phyloP scores from a whole-genome alignment of 176 grass and related monocot species.

The Cymbopogon citratus region DNA sequence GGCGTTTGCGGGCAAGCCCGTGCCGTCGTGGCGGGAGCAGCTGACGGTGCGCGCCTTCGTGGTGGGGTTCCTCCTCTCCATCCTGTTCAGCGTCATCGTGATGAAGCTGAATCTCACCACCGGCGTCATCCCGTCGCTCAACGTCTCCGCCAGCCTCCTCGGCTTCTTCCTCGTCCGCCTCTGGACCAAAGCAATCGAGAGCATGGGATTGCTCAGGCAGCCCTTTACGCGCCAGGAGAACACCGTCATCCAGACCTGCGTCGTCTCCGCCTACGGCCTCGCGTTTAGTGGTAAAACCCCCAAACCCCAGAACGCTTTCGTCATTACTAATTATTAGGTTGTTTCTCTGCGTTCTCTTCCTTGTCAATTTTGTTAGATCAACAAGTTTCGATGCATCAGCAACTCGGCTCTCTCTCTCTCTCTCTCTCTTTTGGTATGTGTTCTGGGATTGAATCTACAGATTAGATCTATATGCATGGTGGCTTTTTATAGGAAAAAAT shows the following conservation, averaged over 20 bases:
- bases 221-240: constrained; percentile 96
- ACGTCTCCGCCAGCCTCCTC: constrained; percentile 77
- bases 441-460: not conserved
- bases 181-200: constrained; percentile 48
- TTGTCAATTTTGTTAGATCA: not conserved
- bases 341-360: not conserved
- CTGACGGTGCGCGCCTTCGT: constrained; percentile 66
- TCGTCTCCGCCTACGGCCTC: constrained; percentile 55
- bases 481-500: not conserved
- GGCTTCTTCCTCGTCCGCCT: constrained; percentile 74
- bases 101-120: constrained; percentile 95
- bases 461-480: constrained; percentile 4
- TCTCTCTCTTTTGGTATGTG: too few species aligned
- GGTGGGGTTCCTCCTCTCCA: constrained; percentile 55
- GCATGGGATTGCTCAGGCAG: constrained; percentile 26
- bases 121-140: constrained; percentile 78
- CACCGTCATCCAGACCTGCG: constrained; percentile 87
- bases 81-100: constrained; percentile 65
- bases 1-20: constrained; percentile 31
- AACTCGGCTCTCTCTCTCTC: not conserved
- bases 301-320: not conserved
- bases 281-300: constrained; percentile 57
- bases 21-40: constrained; percentile 69
- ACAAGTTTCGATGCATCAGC: not conserved
- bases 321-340: not conserved